Evolutionary conservation across 495 filamentous ascomycete genomes (phyloP).

Genomic region (Aspergillus ostianus): DNA sequence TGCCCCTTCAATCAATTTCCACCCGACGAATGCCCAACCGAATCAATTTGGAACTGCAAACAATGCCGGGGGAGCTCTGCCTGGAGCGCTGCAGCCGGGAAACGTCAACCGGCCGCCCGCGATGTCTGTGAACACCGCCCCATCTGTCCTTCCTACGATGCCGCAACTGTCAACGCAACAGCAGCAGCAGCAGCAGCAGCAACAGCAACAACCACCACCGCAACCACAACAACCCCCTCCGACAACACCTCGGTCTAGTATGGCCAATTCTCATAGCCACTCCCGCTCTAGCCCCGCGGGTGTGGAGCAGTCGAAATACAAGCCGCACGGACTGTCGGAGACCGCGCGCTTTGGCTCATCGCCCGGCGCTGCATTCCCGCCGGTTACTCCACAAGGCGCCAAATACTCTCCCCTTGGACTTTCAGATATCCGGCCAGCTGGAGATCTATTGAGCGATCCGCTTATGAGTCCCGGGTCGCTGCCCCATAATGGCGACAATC

Average conservation of each 20-base stretch:
- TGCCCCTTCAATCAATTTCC: constrained; percentile 63
- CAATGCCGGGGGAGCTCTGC: constrained; percentile 49
- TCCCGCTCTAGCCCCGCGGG: constrained; percentile 83
- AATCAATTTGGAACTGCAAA: constrained; percentile 48
- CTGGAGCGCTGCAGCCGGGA: constrained; percentile 71
- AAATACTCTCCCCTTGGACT: constrained; percentile 84
- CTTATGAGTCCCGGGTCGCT: constrained; percentile 39
- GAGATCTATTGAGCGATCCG: constrained; percentile 70
- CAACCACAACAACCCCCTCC: constrained; percentile 58
- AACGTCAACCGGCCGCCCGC: constrained; percentile 59
- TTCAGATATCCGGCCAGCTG: constrained; percentile 82
- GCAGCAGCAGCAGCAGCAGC: constrained; percentile 17
- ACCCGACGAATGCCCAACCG: constrained; percentile 60
- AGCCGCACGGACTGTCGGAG: constrained; percentile 62
- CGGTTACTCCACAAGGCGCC: constrained; percentile 69
- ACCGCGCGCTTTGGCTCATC: constrained; percentile 67
- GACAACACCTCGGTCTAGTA: constrained; percentile 63
- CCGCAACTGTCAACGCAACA: constrained; percentile 55
- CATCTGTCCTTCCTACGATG: constrained; percentile 66
- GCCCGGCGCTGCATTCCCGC: constrained; percentile 60
- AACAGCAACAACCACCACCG: constrained; percentile 26
- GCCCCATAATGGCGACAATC: constrained; percentile 45
- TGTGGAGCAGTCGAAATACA: constrained; percentile 69
- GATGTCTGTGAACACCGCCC: constrained; percentile 69
- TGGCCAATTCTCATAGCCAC: constrained; percentile 65